Conservation (phyloP, 2,329 filamentous ascomycete species). For the Cordyceps farinosa region DNA sequence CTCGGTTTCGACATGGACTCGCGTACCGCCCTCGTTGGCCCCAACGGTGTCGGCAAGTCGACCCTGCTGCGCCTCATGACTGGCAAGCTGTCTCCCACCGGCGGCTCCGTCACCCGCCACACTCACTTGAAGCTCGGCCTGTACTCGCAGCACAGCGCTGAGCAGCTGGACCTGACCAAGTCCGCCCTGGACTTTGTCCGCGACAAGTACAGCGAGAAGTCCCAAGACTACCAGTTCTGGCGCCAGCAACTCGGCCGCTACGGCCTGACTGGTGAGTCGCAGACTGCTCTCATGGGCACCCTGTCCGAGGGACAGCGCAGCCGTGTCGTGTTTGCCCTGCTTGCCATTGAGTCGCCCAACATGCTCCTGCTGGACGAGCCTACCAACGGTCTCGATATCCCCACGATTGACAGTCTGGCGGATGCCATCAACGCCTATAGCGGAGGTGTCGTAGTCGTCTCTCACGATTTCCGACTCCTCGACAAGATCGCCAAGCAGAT, state of each 20-base stretch:
- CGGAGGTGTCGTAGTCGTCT: constrained; percentile 95
- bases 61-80: constrained; percentile 96
- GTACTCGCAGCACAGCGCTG: constrained; percentile 97
- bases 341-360: constrained; percentile 94
- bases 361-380: constrained; percentile 98
- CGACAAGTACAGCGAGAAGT: constrained; percentile 85
- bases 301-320: constrained; percentile 97
- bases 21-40: constrained; percentile 90
- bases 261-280: constrained; percentile 85
- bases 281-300: constrained; percentile 97
- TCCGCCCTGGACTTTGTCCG: constrained; percentile 96
- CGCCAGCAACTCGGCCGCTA: constrained; percentile 94
- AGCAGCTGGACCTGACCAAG: constrained; percentile 98
- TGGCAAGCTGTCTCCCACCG: constrained; percentile 82
- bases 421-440: constrained; percentile 96
- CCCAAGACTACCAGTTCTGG: constrained; percentile 99
- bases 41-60: constrained; percentile 99
- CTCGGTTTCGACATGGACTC: constrained; percentile 99
- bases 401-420: constrained; percentile 94
- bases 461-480: constrained; percentile 96
- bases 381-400: constrained; percentile 98
- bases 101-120: constrained; percentile 80
- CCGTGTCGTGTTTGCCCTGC: constrained; percentile 93
- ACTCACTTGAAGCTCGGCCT: constrained; percentile 97
- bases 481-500: constrained; percentile 99